Percentiles rank a stretch among this genome's conserved stretches.
Evolutionary conservation across 352 stramenopile species (phyloP).

Genomic region (Phytophthora cryptogea): DNA sequence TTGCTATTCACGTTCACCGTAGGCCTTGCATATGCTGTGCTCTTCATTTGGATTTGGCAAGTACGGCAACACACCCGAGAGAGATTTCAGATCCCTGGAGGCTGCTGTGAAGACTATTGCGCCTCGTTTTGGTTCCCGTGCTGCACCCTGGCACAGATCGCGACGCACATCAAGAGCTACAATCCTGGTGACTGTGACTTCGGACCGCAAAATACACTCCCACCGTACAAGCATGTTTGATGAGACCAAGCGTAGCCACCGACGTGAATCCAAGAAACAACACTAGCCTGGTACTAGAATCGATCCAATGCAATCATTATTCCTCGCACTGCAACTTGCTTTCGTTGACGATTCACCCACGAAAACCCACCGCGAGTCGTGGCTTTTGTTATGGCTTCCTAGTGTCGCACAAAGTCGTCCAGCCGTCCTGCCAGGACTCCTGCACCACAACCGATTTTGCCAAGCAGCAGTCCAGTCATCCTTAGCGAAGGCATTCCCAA

Average conservation of each 20-base stretch:
- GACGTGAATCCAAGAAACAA: too few species aligned
- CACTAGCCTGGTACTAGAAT: too few species aligned
- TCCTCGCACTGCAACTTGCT: too few species aligned
- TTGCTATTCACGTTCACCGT: conserved; percentile 21
- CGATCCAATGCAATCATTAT: too few species aligned
- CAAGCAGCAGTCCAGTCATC: neutral
- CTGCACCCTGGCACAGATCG: conserved; percentile 56
- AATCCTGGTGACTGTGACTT: conserved; percentile 49
- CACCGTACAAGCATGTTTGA: conserved; percentile 16
- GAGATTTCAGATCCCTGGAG: conserved; percentile 36
- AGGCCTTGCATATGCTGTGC: conserved; percentile 29
- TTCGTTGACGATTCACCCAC: too few species aligned
- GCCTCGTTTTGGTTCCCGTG: conserved; percentile 39
- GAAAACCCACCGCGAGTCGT: neutral
- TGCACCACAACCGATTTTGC: conserved; percentile 22
- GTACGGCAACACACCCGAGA: conserved; percentile 20
- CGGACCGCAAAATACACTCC: conserved; percentile 35
- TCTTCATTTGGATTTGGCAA: conserved; percentile 40
- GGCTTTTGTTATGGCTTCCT: neutral
- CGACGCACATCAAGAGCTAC: conserved; percentile 63
- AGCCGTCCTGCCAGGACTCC: too few species aligned
- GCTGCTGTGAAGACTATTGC: conserved; percentile 29
- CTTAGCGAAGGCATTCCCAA: neutral
- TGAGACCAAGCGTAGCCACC: too few species aligned
- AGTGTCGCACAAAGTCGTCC: conserved; percentile 3